Percentiles rank a stretch among this genome's conserved stretches.
Evolutionary conservation across 768 basidiomycete genomes (phyloP).

Genomic region (Strobilomyces echinocephalus): DNA sequence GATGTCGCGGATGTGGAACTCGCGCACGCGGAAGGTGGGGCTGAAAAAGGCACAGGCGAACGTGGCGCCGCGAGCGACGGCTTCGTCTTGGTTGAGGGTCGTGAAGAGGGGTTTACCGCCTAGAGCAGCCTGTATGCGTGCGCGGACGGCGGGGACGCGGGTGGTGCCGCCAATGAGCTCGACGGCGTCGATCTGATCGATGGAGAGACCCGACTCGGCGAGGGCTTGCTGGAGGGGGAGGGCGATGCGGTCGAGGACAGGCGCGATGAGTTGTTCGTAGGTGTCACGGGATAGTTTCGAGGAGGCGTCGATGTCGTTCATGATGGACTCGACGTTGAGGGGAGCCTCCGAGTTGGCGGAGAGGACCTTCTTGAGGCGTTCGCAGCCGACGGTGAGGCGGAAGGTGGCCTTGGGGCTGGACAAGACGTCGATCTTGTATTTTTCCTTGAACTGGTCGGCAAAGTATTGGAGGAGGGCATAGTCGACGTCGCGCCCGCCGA

Average conservation of each 20-base stretch:
- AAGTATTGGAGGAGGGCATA: slow-evolving; percentile 86
- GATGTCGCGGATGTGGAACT: slow-evolving; percentile 87
- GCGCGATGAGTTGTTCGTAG: slow-evolving; percentile 73
- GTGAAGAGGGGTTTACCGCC: slow-evolving; percentile 77
- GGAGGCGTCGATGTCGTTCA: slow-evolving; percentile 92
- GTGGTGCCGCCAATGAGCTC: slow-evolving; percentile 94
- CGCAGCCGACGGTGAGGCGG: slow-evolving; percentile 83
- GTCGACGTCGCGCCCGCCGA: slow-evolving; percentile 97
- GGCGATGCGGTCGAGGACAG: slow-evolving; percentile 72
- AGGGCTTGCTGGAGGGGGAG: slow-evolving; percentile 76
- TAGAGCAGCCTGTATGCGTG: slow-evolving; percentile 80
- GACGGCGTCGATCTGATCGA: slow-evolving; percentile 84
- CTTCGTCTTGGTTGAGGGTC: slow-evolving; percentile 98
- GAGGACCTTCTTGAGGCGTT: slow-evolving; percentile 93
- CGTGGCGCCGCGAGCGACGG: slow-evolving; percentile 91
- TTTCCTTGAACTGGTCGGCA: slow-evolving; percentile 85
- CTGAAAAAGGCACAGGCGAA: slow-evolving; percentile 97
- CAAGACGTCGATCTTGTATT: slow-evolving; percentile 97
- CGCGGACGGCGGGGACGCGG: slow-evolving; percentile 88
- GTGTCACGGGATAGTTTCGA: slow-evolving; percentile 80
- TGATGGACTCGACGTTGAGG: slow-evolving; percentile 91
- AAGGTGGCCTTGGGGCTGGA: slow-evolving; percentile 88
- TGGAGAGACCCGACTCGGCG: slow-evolving; percentile 68
- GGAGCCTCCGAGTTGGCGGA: slow-evolving; percentile 90
- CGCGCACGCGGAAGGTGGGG: slow-evolving; percentile 95